Conservation (phyloP, 2,329 filamentous ascomycete genomes). For the Gyromitra esculenta region DNA sequence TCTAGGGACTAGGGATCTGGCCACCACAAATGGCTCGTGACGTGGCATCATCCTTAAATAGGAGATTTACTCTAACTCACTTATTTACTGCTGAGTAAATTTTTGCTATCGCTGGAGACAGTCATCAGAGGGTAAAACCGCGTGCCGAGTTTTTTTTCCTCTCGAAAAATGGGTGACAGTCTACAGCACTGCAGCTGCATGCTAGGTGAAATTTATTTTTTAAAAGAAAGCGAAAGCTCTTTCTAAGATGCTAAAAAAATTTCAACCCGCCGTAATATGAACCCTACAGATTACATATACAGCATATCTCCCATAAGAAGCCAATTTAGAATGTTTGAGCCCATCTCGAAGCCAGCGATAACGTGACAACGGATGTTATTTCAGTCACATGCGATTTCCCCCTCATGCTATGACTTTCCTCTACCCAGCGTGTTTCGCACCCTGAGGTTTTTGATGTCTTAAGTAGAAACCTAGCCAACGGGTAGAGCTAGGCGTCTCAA, state of each 20-base stretch:
- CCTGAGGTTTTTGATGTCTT: not conserved
- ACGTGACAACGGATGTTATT: conserved; percentile 12
- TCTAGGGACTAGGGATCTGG: conserved; percentile 20
- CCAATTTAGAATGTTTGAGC: conserved; percentile 2
- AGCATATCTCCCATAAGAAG: conserved; percentile 29
- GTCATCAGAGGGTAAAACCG: not conserved
- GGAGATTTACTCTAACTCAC: conserved; percentile 8
- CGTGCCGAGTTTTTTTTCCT: not conserved
- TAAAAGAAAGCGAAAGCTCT: conserved; percentile 18
- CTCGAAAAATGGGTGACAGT: not conserved
- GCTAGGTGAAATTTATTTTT: conserved; percentile 8
- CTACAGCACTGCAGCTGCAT: conserved; percentile 5
- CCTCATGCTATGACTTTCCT: conserved; percentile 2
- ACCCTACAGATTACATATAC: conserved; percentile 38
- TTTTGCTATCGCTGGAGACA: conserved; percentile 5
- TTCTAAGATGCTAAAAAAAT: conserved; percentile 13
- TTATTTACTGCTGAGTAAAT: conserved; percentile 16
- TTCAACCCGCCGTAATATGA: conserved; percentile 10
- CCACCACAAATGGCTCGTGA: conserved; percentile 42
- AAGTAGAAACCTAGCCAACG: not conserved
- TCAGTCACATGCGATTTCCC: conserved; percentile 8
- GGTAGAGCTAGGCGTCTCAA: not conserved
- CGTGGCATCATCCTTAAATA: conserved; percentile 41
- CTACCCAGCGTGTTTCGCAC: not conserved
- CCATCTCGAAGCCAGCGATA: conserved; percentile 17